Evolutionary conservation across 2,329 filamentous ascomycete genomes (phyloP).

Genomic region (Fusarium sp.): DNA sequence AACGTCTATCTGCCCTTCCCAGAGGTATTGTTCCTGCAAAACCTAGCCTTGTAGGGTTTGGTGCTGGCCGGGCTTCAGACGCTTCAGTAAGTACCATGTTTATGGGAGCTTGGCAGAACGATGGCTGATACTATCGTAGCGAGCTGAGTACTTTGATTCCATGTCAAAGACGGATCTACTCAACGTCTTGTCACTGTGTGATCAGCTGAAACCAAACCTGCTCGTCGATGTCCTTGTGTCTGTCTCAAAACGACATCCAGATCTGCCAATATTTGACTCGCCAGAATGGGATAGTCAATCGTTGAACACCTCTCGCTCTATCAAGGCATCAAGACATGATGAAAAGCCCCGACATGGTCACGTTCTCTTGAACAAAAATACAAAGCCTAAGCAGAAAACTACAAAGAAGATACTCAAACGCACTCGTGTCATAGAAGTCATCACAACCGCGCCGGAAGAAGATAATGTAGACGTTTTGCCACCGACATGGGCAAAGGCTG

Average conservation of each 20-base stretch:
- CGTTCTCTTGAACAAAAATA: slow-evolving; percentile 45
- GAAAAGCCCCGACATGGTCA: slow-evolving; percentile 53
- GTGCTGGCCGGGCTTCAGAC: slow-evolving; percentile 53
- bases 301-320: slow-evolving; percentile 22
- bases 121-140: slow-evolving; percentile 46
- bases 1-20: slow-evolving; percentile 53
- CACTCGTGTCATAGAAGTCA: slow-evolving; percentile 46
- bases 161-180: slow-evolving; percentile 58
- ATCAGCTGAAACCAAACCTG: slow-evolving; percentile 59
- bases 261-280: slow-evolving; percentile 60
- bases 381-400: slow-evolving; percentile 52
- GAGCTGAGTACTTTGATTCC: slow-evolving; percentile 57
- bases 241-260: slow-evolving; percentile 59
- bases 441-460: slow-evolving; percentile 50
- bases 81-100: slow-evolving; percentile 52
- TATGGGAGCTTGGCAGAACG: background rate
- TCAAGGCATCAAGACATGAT: slow-evolving; percentile 29
- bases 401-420: slow-evolving; percentile 54
- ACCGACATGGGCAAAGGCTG: slow-evolving; percentile 58
- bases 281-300: slow-evolving; percentile 57
- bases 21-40: slow-evolving; percentile 54
- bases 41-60: slow-evolving; percentile 58
- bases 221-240: slow-evolving; percentile 60
- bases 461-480: slow-evolving; percentile 55
- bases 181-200: slow-evolving; percentile 59